phyloP scores from a whole-genome alignment of 768 basidiomycete genomes.

The Crepidotus variabilis region DNA sequence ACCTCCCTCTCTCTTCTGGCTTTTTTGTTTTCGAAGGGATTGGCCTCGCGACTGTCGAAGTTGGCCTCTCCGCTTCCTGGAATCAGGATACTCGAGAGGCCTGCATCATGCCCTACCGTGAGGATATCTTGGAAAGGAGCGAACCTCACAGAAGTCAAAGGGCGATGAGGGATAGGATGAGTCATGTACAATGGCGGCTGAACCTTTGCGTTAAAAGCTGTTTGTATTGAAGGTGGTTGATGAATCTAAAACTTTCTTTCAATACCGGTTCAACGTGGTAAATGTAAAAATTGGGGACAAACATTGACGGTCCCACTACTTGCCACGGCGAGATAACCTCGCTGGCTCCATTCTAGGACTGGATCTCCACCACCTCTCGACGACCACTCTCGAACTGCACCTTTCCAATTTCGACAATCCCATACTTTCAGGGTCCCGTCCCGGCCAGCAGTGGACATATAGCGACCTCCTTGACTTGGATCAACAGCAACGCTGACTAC shows the following conservation, averaged over 20 bases:
- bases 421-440: conserved; percentile 93
- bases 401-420: conserved; percentile 97
- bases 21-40: conserved; percentile 88
- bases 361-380: conserved; percentile 60
- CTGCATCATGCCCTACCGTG: conserved; percentile 71
- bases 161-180: conserved; percentile 76
- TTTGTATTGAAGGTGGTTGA: conserved; percentile 60
- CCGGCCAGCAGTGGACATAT: conserved; percentile 86
- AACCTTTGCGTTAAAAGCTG: conserved; percentile 41
- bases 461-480: conserved; percentile 78
- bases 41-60: conserved; percentile 90
- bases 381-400: conserved; percentile 73
- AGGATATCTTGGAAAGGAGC: conserved; percentile 87
- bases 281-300: conserved; percentile 18
- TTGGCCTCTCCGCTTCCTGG: conserved; percentile 94
- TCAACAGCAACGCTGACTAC: conserved; percentile 80
- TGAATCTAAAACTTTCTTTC: conserved; percentile 53
- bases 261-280: conserved; percentile 3
- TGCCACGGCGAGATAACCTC: conserved; percentile 78
- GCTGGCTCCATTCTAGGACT: conserved; percentile 81
- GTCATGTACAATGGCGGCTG: conserved; percentile 86
- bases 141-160: conserved; percentile 76
- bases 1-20: conserved; percentile 88
- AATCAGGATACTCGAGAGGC: conserved; percentile 82
- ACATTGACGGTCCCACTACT: conserved; percentile 85